Base-by-base conservation (phyloP, 495 filamentous ascomycete genomes). In the Penicillium chermesinum region DNA sequence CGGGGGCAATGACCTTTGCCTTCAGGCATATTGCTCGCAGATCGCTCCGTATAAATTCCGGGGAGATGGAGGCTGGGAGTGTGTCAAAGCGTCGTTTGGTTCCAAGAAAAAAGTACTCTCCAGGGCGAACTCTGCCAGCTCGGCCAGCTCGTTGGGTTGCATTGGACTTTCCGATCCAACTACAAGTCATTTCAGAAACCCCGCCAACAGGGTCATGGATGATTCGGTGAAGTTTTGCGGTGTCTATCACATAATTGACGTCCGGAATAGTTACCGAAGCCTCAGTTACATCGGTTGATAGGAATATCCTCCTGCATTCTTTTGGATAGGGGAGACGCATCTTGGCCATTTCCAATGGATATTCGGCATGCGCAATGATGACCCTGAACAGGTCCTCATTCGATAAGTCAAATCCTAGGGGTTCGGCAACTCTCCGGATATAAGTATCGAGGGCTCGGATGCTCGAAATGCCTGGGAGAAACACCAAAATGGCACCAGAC, bases 201-300 rank as follows among this genome's bases (percentile, higher is more conserved):
- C 70, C 67, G 19, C 64, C 55, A 12, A 45, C 50, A 40, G 72
- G 66, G 45, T 80, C 70, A 44, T 77, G 80, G 35, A 73, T 63
- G 20, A 71, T 71, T 43, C 77, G 73, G 39, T 79, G 67, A 27
- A 73, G 55, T 51, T 78, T 80, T 16, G 79, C 80, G 13, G 69
- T 63, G 49, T 83, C 80, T 21, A 83, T 63, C 14, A 83, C 78
- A 49, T 71, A 76, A 45, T 70, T 67, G 20, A 83, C 76, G 47
- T 83, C 80, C 8, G 79, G 73, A 33, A 83, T 74, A 2, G 80
- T 83, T 21, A 83, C 55, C 3, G 79, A 82, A 0, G 80, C 81
- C 53, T 83, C 80, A 2, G 79, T 78, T 42, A 83, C 76, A 52
- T 83, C 80, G 0, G 80, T 83, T 9, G 79, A 65, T 9, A 83